Conservation (phyloP, 495 filamentous ascomycete genomes). For the Aspergillus avenaceus region DNA sequence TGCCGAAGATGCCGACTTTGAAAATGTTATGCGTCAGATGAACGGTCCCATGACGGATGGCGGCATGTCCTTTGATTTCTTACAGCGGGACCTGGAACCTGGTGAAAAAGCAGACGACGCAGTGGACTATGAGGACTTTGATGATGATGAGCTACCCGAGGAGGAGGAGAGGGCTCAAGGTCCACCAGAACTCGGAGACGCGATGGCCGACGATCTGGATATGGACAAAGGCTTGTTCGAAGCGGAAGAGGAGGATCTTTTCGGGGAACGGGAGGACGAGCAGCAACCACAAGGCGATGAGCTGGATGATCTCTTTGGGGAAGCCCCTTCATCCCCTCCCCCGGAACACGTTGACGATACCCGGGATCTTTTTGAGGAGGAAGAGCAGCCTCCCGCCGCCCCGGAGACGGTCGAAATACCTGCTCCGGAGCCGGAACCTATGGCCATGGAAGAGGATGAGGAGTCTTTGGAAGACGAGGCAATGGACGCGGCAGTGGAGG, state of each 20-base stretch:
- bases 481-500: conserved; percentile 26
- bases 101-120: conserved; percentile 78
- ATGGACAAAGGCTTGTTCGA: conserved; percentile 14
- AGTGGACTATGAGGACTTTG: conserved; percentile 83
- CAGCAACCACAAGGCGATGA: conserved; percentile 32
- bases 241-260: conserved; percentile 52
- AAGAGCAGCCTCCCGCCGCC: conserved; percentile 27
- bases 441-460: conserved; percentile 31
- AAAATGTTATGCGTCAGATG: conserved; percentile 48
- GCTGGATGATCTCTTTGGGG: conserved; percentile 54
- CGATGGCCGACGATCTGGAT: conserved; percentile 7
- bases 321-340: conserved; percentile 37
- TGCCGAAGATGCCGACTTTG: conserved; percentile 42
- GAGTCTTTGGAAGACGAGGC: conserved; percentile 28
- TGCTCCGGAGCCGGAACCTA: conserved; percentile 25
- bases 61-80: conserved; percentile 39
- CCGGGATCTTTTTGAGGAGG: conserved; percentile 35
- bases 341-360: conserved; percentile 38
- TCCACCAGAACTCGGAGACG: conserved; percentile 3
- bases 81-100: conserved; percentile 49
- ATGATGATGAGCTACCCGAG: conserved; percentile 66
- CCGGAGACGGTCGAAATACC: conserved; percentile 18
- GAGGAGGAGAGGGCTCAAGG: conserved; percentile 47
- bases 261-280: conserved; percentile 37
- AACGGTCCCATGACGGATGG: conserved; percentile 34